A percentile compares a stretch with the other conserved stretches of the same genome.
Evolutionary conservation across 129 eudicot genomes (phyloP).

Genomic region (Flaveria trinervia): DNA sequence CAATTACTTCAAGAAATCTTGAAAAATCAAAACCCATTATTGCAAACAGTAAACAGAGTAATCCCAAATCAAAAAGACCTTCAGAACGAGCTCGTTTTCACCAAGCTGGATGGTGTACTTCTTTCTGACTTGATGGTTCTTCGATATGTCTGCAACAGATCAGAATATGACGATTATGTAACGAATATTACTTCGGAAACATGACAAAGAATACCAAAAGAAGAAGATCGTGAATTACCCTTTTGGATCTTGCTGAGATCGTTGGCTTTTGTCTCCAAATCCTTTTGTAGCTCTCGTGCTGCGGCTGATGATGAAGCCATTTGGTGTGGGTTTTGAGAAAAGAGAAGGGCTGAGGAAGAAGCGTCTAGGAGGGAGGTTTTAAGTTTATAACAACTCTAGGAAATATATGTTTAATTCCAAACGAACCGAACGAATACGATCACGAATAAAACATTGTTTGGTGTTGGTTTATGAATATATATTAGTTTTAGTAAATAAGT

Average conservation of each 20-base stretch:
- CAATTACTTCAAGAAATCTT: not conserved
- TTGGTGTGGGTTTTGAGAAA: not conserved
- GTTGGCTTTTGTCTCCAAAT: conserved; percentile 80
- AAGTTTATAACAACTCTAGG: no score
- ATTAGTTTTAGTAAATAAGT: no score
- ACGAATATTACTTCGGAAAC: not conserved
- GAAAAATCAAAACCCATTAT: not conserved
- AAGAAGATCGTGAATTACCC: conserved; percentile 37
- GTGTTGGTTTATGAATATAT: no score
- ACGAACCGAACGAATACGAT: no score
- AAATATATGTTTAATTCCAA: no score
- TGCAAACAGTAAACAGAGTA: not conserved
- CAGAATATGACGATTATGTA: not conserved
- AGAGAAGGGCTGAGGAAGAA: not conserved
- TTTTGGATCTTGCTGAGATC: conserved; percentile 92
- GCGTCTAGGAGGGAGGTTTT: no score
- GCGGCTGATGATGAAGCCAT: conserved; percentile 59
- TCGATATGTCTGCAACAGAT: conserved; percentile 56
- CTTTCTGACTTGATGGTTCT: conserved; percentile 88
- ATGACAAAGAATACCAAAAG: not conserved
- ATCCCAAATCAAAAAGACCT: conserved; percentile 40
- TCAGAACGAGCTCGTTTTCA: conserved; percentile 96
- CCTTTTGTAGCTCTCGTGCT: conserved; percentile 64
- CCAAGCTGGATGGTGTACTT: conserved; percentile 98
- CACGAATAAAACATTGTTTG: no score